A percentile compares a stretch with the other conserved stretches of the same genome.
phyloP scores from a whole-genome alignment of 2,329 filamentous ascomycete species.

The Phialophora macrospora region DNA sequence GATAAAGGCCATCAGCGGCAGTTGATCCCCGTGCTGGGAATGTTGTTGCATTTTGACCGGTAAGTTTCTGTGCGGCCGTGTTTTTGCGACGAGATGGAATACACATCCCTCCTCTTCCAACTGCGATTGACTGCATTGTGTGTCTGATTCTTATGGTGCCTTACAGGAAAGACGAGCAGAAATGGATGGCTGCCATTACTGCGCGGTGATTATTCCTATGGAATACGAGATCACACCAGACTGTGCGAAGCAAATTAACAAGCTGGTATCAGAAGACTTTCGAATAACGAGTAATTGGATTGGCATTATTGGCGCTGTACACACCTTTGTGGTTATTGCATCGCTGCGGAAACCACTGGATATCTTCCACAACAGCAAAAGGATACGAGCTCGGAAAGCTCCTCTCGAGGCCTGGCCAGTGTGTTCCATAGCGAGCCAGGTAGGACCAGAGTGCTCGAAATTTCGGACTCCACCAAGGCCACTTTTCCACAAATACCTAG shows the following conservation, averaged over 20 bases:
- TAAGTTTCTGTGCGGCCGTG: slow-evolving; percentile 45
- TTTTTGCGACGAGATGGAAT: neutral
- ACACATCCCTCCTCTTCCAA: neutral
- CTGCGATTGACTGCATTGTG: neutral
- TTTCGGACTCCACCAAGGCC: neutral
- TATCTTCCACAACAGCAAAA: neutral
- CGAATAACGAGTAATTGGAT: neutral
- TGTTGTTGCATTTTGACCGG: slow-evolving; percentile 70
- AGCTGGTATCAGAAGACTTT: neutral
- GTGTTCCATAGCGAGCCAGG: neutral
- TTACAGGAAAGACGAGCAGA: slow-evolving; percentile 8
- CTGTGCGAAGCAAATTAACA: neutral
- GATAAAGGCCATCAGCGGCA: slow-evolving; percentile 72
- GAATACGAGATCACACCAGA: neutral
- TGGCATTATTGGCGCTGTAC: neutral
- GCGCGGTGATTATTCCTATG: slow-evolving; percentile 45
- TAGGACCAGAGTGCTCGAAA: neutral
- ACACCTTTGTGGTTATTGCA: neutral
- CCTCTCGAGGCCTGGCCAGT: neutral
- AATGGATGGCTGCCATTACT: slow-evolving; percentile 72
- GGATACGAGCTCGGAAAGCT: neutral
- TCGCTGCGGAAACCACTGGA: neutral
- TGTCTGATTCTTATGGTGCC: neutral
- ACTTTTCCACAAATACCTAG: too few relatives aligned
- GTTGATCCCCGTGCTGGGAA: slow-evolving; percentile 67